A percentile compares a stretch with the other conserved stretches of the same genome.
Evolutionary conservation across 495 filamentous ascomycete genomes (phyloP).

Genomic region (Thozetella sp.): DNA sequence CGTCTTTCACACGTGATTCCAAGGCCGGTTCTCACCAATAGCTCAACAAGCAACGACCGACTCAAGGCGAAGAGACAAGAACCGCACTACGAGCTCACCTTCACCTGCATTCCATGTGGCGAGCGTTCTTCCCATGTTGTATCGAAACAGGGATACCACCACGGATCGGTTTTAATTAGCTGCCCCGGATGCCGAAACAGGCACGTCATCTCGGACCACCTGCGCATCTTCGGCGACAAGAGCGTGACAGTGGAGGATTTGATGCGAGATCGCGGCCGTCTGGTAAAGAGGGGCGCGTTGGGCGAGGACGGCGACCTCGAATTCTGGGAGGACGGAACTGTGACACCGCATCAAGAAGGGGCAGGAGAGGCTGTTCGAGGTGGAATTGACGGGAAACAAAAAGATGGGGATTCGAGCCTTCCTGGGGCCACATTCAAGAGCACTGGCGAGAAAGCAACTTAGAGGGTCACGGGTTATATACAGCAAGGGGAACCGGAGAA

Average conservation of each 20-base stretch:
- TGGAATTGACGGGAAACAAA: too few species aligned
- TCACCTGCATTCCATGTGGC: slow-evolving; percentile 89
- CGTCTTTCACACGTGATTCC: too few species aligned
- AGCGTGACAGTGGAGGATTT: slow-evolving; percentile 72
- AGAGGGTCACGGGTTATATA: neutral
- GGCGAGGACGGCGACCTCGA: slow-evolving; percentile 63
- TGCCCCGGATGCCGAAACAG: slow-evolving; percentile 83
- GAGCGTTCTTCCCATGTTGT: slow-evolving; percentile 74
- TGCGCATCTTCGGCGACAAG: slow-evolving; percentile 74
- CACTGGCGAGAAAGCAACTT: slow-evolving; percentile 12
- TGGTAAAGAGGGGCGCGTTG: slow-evolving; percentile 63
- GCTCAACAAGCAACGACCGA: slow-evolving; percentile 11
- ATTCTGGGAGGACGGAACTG: slow-evolving; percentile 68
- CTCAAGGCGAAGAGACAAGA: slow-evolving; percentile 29
- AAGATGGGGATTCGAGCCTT: slow-evolving; percentile 3
- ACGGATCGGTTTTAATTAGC: slow-evolving; percentile 82
- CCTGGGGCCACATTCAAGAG: slow-evolving; percentile 29
- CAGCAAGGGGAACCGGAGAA: neutral
- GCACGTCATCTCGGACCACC: slow-evolving; percentile 91
- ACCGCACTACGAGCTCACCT: slow-evolving; percentile 80
- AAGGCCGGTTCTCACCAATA: neutral
- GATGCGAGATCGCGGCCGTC: slow-evolving; percentile 62
- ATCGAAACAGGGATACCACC: slow-evolving; percentile 91
- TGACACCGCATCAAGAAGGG: neutral
- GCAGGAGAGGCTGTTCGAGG: slow-evolving; percentile 7